Evolutionary conservation across 805 yeast genomes (phyloP), one percentile per base, ranked within the genome.

Genomic region (Hanseniaspora guilliermondii): DNA sequence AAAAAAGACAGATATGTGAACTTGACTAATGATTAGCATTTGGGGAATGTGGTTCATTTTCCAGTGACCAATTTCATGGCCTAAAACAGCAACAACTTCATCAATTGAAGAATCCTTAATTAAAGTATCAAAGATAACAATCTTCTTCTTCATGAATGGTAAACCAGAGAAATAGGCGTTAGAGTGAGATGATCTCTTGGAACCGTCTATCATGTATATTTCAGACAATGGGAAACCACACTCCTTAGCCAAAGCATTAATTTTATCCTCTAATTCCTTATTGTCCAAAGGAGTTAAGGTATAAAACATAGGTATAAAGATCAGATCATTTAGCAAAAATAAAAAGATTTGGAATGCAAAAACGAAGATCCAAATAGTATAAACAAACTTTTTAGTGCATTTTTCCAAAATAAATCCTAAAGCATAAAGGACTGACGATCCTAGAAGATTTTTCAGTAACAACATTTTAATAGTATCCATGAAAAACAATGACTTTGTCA

Each of bases 11-110:
- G 84, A 78, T 52, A 82, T 68, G 61, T 85, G 85, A 5, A 71
- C 66, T 68, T 87, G 89, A 47, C 79, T 73, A 58, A 82, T 76
- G 5, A 76, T 63, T 63, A 93, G 69, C 75, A 83, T 77, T 65
- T 81, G 82, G n/a, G 89, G 73, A 58, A 89, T 83, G 68, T 93
- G 99, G 56, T 84, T 81, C 66, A 85, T 76, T 62, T 83, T 82
- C 99, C 99, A 93, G 68, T 93, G 99, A 50, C 99, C 99, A 61
- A 93, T 83, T 72, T 93, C 99, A 65, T 93, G 99, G 16, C 95
- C 97, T 59, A 91, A 75, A 1, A 93, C 96, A 52, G 97, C 97
- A 52, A 88, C 87, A 40, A 88, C 86, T 69, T 93, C 95, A 42
- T 76, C 77, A 30, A 79, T 76, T 32, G 88, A 70, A 35, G 88